Conservation (phyloP, 1,284 basidiomycete genomes). For the Ustanciosporium gigantosporum region DNA sequence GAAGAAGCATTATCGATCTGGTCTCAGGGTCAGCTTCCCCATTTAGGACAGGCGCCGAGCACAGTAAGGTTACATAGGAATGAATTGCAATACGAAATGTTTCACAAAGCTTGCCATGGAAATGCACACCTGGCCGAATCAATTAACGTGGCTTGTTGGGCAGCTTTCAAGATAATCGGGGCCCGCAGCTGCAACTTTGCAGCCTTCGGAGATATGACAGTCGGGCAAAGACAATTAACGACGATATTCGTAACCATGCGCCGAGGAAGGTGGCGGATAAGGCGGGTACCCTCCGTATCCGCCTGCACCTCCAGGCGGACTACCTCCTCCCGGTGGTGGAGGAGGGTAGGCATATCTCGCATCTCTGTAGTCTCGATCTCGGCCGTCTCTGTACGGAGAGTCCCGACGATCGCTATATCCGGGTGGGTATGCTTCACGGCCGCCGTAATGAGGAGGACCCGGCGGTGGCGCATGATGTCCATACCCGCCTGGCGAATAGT, state of each 20-base stretch:
- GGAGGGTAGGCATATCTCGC: conserved; percentile 28
- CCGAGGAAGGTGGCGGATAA: conserved; percentile 18
- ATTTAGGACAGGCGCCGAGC: too few relatives aligned
- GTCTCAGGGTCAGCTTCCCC: too few relatives aligned
- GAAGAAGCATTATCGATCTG: too few relatives aligned
- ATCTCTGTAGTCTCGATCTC: conserved; percentile 30
- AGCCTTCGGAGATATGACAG: too few relatives aligned
- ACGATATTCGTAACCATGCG: conserved; percentile 32
- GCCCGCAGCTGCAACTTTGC: too few relatives aligned
- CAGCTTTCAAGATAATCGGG: too few relatives aligned
- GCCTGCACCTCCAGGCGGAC: conserved; percentile 5
- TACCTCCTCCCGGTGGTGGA: conserved; percentile 9
- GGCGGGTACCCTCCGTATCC: conserved; percentile 15
- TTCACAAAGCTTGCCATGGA: too few relatives aligned
- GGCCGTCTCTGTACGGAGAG: conserved; percentile 30
- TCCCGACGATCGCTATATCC: conserved; percentile 23
- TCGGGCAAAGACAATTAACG: conserved; percentile 21
- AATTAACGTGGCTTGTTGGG: too few relatives aligned
- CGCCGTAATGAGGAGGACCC: conserved; percentile 12
- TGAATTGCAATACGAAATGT: too few relatives aligned
- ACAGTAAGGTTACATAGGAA: too few relatives aligned
- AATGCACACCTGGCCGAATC: too few relatives aligned
- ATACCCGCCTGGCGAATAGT: conserved; percentile 16
- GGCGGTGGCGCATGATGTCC: conserved; percentile 6
- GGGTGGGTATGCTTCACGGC: conserved; percentile 21